Evolutionary conservation across 441 rosid genomes (phyloP), one percentile per base, ranked within the genome.

Genomic region (Euphorbia celastroides): DNA sequence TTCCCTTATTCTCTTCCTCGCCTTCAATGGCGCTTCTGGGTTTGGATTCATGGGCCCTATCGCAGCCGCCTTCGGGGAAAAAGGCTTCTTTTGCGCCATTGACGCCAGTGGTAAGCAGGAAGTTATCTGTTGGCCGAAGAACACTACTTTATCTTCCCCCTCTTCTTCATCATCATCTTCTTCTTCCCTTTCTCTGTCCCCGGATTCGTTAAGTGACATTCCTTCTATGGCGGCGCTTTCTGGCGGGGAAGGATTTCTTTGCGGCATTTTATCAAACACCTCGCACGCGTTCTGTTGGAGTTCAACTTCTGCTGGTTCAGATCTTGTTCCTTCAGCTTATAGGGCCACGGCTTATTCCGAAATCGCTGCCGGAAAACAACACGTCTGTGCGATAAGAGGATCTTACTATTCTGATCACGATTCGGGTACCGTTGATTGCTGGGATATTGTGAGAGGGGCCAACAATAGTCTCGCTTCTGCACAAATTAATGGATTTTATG

Each of bases 11-110:
- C 76, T 81, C 14, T 64, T 68, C 7, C 60, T 75, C 57, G 70
- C 59, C 31, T 41, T 62, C 72, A 75, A 51, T 27, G 27, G 62
- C 62, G 87, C 77, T 69, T 83, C 80, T 72, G 96, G 88, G 68
- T 92, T 77, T 46, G 95, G 98, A 72, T 86, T 93, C 48, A 77
- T 82, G 81, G 98, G 92, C 6, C 84, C 96, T n/a, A 83, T 89
- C 66, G 82, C 95, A 3, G 92, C 96, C 2, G 82, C 95, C 0
- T 92, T 88, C 36, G 96, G 96, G 14, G 73, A 52, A 32, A 66
- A 65, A 55, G 82, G 84, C 36, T 87, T 92, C 84, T 92, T 89
- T 74, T 92, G 97, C 68, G 93, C 97, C 80, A 91, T 91, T 63
- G 93, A 89, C 64, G 97, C 97, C 60, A 79, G 96, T 60, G 96